Base-by-base conservation (phyloP, 768 basidiomycete species). In the Tricholomella constricta region DNA sequence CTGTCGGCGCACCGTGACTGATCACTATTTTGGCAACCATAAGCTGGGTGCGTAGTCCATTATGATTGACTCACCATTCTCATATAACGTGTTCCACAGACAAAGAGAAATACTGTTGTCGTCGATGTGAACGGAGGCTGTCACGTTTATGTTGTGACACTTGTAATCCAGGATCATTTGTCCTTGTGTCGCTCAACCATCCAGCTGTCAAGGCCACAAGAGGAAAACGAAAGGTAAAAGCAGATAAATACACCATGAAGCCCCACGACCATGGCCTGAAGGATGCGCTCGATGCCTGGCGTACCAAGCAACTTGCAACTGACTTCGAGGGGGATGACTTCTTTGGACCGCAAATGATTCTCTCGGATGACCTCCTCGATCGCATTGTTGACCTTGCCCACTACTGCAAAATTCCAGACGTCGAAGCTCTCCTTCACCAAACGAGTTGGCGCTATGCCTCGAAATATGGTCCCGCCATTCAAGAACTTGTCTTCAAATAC, bases 361-460 rank as follows among this genome's bases (percentile, higher is more conserved):
- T 71, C 47, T 36, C 58, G 6, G 54, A 62, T 34, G 26, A 51
- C 0, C 48, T 65, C 5, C 45, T 68, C 14, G 43, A 56, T n/a
- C 63, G 66, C 19, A 66, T 72, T n/a, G 51, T 67, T 17, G 61
- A 58, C 42, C 61, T 67, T 34, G 65, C 65, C 1, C 63, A 60
- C 20, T 46, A 54, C 7, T 19, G 32, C 38, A 64, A 67, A 51
- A 36, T 71, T 5, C 14, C 50, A 6, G 41, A 45, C 4, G 1
- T 41, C 4, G 55, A 56, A 1, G 48, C 48, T n/a, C 46, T 69
- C 3, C 0, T 19, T 11, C 42, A 56, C 6, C 66, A 69, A 48
- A 63, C 58, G 2, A 23, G 38, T 4, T 70, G 69, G 69, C 11
- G 15, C 17, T 42, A 17, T n/a, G 25, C 57, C 5, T 12, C 22